phyloP scores from a whole-genome alignment of 2,329 filamentous ascomycete species.

The Xylaria hypoxylon region DNA sequence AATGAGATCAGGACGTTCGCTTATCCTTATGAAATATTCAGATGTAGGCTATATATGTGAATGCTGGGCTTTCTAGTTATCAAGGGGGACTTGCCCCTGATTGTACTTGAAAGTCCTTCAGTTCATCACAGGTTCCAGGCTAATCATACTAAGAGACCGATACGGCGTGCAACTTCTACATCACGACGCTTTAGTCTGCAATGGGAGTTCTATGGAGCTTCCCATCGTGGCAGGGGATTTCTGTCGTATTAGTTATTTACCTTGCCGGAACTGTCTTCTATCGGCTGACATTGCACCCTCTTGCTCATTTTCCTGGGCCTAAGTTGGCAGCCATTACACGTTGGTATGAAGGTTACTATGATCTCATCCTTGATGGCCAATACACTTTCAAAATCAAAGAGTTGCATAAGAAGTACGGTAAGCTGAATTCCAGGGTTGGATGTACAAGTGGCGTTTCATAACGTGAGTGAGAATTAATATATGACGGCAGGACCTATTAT shows the following conservation, averaged over 20 bases:
- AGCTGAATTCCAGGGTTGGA: background rate
- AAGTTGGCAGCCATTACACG: slow-evolving; percentile 28
- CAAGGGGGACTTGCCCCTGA: background rate
- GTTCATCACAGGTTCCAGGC: background rate
- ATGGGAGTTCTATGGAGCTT: background rate
- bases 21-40: background rate
- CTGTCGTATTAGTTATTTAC: background rate
- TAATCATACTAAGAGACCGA: background rate
- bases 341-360: slow-evolving; percentile 45
- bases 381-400: slow-evolving; percentile 44
- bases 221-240: background rate
- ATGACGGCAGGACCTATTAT: slow-evolving; percentile 30
- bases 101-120: background rate
- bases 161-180: background rate
- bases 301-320: slow-evolving; percentile 36
- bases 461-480: background rate
- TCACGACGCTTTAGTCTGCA: background rate
- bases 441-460: background rate
- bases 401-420: slow-evolving; percentile 46
- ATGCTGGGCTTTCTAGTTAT: background rate
- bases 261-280: slow-evolving; percentile 24
- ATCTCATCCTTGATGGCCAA: slow-evolving; percentile 39
- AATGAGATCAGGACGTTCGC: slow-evolving; percentile 3
- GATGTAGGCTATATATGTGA: background rate
- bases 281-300: slow-evolving; percentile 35